Evolutionary conservation across 2,329 filamentous ascomycete species (phyloP).

Genomic region (Cladosporium austrohemisphaericum): DNA sequence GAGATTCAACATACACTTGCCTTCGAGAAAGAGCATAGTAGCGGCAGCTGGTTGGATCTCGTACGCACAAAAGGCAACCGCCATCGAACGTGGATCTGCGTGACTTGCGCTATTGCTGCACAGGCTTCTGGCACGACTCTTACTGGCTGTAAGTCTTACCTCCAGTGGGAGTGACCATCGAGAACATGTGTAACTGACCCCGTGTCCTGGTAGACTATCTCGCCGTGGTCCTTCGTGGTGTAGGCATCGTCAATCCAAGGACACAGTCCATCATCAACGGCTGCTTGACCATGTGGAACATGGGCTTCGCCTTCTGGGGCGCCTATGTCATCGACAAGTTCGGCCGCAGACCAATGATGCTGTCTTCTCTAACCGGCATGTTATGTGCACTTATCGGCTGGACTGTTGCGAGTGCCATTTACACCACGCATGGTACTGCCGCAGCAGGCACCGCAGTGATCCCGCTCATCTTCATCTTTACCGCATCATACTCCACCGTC

Average conservation of each 20-base stretch:
- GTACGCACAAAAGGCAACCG: conserved; percentile 49
- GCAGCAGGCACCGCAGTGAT: conserved; percentile 25
- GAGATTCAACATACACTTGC: conserved; percentile 46
- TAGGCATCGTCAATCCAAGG: conserved; percentile 27
- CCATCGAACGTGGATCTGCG: conserved; percentile 49
- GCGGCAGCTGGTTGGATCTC: conserved; percentile 42
- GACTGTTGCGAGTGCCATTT: conserved; percentile 30
- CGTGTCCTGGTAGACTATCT: conserved; percentile 22
- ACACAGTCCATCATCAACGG: conserved; percentile 38
- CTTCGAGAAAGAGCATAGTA: conserved; percentile 44
- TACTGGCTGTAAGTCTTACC: conserved; percentile 35
- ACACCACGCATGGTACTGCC: conserved; percentile 18
- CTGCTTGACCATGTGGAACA: conserved; percentile 57
- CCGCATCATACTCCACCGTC: conserved; percentile 30
- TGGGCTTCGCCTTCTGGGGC: conserved; percentile 41
- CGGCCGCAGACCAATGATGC: conserved; percentile 26
- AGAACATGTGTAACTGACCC: too few relatives aligned
- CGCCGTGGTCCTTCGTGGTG: conserved; percentile 26
- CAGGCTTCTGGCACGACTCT: conserved; percentile 54
- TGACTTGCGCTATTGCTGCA: conserved; percentile 50
- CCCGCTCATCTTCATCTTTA: conserved; percentile 22
- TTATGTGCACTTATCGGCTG: conserved; percentile 31
- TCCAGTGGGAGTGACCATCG: too few relatives aligned
- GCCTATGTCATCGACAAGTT: conserved; percentile 28
- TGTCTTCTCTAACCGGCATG: conserved; percentile 29